phyloP scores from a whole-genome alignment of 2,329 filamentous ascomycete genomes.

The Pseudocercospora vitis region DNA sequence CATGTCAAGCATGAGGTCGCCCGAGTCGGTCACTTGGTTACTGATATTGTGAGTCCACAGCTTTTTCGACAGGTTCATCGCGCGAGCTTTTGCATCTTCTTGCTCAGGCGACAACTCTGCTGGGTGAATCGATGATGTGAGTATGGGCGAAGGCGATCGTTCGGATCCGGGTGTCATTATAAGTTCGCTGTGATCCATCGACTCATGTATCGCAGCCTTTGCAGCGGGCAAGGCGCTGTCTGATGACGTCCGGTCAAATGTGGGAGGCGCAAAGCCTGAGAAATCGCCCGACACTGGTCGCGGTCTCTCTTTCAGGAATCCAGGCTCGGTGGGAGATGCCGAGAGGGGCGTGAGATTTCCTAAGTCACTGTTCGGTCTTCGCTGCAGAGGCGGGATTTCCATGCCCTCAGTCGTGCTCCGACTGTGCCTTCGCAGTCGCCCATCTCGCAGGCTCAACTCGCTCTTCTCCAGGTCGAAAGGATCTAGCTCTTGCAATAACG shows the following conservation, averaged over 20 bases:
- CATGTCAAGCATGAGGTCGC: slow-evolving; percentile 98
- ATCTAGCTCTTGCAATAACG: slow-evolving; percentile 66
- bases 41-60: slow-evolving; percentile 89
- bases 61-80: slow-evolving; percentile 80
- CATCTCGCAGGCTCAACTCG: slow-evolving; percentile 10
- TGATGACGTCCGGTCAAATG: slow-evolving; percentile 52
- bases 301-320: slow-evolving; percentile 13
- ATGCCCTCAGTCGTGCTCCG: slow-evolving; percentile 35
- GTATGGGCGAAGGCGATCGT: slow-evolving; percentile 27
- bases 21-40: slow-evolving; percentile 84
- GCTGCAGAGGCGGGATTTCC: slow-evolving; percentile 12
- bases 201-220: slow-evolving; percentile 41
- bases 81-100: slow-evolving; percentile 77
- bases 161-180: slow-evolving; percentile 20
- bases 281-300: slow-evolving; percentile 27
- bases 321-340: slow-evolving; percentile 14
- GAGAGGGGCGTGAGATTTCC: slow-evolving; percentile 40
- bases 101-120: slow-evolving; percentile 65
- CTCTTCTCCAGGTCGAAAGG: slow-evolving; percentile 62
- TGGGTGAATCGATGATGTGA: slow-evolving; percentile 13
- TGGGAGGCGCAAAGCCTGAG: slow-evolving; percentile 14
- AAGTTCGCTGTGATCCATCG: slow-evolving; percentile 34
- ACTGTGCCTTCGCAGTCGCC: slow-evolving; percentile 22
- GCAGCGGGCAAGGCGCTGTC: slow-evolving; percentile 54
- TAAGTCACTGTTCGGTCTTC: slow-evolving; percentile 49